Conservation (phyloP, 116 monocot genomes). For the Phalaenopsis hybrid region DNA sequence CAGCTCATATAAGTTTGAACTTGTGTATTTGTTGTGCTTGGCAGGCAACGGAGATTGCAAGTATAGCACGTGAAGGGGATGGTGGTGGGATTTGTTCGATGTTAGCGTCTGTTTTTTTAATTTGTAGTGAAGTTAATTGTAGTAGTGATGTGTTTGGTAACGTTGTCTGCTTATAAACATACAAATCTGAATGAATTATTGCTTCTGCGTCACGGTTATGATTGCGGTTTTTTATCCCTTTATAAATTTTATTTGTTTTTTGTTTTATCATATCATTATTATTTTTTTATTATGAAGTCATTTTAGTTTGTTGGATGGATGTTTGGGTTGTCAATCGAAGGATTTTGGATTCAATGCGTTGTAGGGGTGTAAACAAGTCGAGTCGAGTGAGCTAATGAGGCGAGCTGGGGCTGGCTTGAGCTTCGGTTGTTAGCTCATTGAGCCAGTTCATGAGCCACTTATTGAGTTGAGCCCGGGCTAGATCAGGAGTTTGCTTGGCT, state of each 20-base stretch:
- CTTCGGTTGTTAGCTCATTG: too few relatives aligned
- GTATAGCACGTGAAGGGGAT: constrained; percentile 8
- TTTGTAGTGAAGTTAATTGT: background rate
- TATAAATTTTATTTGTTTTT: background rate
- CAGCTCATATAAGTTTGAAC: background rate
- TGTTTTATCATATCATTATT: too few relatives aligned
- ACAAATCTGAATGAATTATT: background rate
- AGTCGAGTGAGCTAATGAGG: too few relatives aligned
- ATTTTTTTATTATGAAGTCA: too few relatives aligned
- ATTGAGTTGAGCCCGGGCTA: too few relatives aligned
- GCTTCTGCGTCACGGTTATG: background rate
- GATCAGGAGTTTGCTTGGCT: too few relatives aligned
- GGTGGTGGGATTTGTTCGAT: background rate
- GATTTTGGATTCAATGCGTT: too few relatives aligned
- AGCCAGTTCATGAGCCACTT: too few relatives aligned
- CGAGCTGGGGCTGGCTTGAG: too few relatives aligned
- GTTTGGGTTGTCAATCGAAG: too few relatives aligned
- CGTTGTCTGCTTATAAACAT: background rate
- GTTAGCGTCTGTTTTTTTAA: background rate
- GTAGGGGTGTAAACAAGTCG: too few relatives aligned
- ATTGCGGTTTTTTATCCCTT: background rate
- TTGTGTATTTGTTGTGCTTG: background rate
- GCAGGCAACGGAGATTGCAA: constrained; percentile 32
- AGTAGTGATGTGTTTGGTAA: background rate
- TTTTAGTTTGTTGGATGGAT: too few relatives aligned